These are phyloP conservation scores for Penicillium corylophilum DNA, from an alignment of 2,329 filamentous ascomycete genomes.

Conservation along the genomic window DNA sequence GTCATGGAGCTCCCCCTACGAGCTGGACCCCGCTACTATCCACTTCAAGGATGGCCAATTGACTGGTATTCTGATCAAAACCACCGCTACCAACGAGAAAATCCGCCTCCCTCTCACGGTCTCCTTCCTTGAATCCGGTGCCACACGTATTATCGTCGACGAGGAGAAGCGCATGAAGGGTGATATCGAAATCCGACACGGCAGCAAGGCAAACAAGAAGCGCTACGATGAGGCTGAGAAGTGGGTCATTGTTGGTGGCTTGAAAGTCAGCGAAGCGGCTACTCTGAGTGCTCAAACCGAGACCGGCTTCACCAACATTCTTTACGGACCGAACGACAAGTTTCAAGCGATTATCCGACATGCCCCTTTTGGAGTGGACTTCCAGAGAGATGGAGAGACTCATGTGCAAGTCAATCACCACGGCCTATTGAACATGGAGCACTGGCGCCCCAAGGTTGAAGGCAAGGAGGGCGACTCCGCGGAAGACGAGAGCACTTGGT, in stretches of 20 bases:
- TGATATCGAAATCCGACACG: conserved; percentile 81
- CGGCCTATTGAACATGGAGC: conserved; percentile 89
- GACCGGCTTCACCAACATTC: conserved; percentile 66
- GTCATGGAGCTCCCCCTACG: conserved; percentile 78
- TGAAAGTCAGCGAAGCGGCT: conserved; percentile 69
- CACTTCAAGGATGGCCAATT: conserved; percentile 77
- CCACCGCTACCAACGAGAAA: conserved; percentile 64
- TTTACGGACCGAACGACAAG: conserved; percentile 72
- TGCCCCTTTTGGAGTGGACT: conserved; percentile 79
- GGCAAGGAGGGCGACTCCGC: conserved; percentile 52
- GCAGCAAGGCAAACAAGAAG: conserved; percentile 82
- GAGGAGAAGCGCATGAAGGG: conserved; percentile 88
- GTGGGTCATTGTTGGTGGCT: conserved; percentile 81
- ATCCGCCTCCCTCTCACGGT: conserved; percentile 79
- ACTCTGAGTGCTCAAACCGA: conserved; percentile 66
- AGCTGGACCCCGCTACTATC: conserved; percentile 68
- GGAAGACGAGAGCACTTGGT: conserved; percentile 80
- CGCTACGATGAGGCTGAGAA: conserved; percentile 89
- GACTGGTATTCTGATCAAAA: conserved; percentile 78
- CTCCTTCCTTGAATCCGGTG: conserved; percentile 86
- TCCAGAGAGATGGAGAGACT: conserved; percentile 75
- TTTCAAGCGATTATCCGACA: conserved; percentile 84
- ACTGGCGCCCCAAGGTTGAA: conserved; percentile 88
- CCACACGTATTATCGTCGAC: conserved; percentile 82
- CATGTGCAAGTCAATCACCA: conserved; percentile 87